These are phyloP conservation scores for Colletotrichum coccodes DNA, from an alignment of 2,329 filamentous ascomycete species.

Conservation along the genomic window DNA sequence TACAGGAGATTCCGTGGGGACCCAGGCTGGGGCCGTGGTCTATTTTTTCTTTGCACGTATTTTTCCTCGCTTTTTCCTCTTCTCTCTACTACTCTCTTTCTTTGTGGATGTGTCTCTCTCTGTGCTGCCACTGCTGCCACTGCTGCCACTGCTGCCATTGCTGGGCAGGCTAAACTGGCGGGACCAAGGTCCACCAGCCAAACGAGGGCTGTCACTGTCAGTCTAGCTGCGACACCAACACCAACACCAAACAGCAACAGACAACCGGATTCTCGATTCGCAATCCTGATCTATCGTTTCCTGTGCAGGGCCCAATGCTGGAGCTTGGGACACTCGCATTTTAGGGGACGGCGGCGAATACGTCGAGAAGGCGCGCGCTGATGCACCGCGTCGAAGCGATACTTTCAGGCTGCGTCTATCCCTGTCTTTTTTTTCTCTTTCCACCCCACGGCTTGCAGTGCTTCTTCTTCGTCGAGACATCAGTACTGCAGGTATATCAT, in stretches of 20 bases:
- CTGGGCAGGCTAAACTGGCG: background rate
- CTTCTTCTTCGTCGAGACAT: background rate
- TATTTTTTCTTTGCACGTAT: background rate
- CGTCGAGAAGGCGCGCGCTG: slow-evolving; percentile 7
- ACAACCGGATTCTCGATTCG: background rate
- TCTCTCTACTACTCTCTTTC: background rate
- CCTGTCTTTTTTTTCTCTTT: background rate
- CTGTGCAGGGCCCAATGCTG: slow-evolving; percentile 3
- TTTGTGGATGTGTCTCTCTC: background rate
- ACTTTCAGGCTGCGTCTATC: background rate
- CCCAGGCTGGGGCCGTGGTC: background rate
- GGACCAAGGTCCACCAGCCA: background rate
- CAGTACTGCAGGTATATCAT: background rate
- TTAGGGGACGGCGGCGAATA: background rate
- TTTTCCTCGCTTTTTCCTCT: background rate
- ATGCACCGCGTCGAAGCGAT: background rate
- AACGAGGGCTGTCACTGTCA: slow-evolving; percentile 2
- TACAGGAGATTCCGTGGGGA: slow-evolving; percentile 5
- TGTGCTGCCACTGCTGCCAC: background rate
- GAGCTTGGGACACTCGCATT: background rate
- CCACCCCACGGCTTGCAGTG: background rate
- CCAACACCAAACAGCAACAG: background rate
- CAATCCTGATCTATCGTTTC: background rate
- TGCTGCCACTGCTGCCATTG: no score
- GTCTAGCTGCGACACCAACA: background rate